These are phyloP conservation scores for Laburnicola sp. DNA, from an alignment of 2,329 filamentous ascomycete genomes.

Conservation along the genomic window DNA sequence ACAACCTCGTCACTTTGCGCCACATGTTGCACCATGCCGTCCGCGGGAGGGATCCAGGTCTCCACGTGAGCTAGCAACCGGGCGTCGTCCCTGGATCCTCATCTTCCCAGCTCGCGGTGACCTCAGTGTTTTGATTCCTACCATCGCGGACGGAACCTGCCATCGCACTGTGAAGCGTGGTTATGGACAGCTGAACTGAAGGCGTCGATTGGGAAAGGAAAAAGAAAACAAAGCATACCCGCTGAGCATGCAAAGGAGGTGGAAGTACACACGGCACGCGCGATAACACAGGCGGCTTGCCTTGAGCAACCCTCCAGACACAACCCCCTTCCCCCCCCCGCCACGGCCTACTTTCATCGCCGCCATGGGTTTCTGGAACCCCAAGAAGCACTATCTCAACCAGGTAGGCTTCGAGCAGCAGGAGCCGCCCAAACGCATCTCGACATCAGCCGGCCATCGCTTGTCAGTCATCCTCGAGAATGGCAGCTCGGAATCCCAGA, in stretches of 20 bases:
- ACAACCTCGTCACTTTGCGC: slow-evolving; percentile 1
- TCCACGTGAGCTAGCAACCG: slow-evolving; percentile 10
- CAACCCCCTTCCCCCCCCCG: neutral
- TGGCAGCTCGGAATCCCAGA: slow-evolving; percentile 18
- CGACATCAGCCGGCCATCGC: slow-evolving; percentile 47
- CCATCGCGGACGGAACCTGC: neutral
- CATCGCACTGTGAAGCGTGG: neutral
- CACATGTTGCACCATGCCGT: slow-evolving; percentile 10
- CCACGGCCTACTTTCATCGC: neutral
- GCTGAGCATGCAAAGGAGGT: slow-evolving; percentile 16
- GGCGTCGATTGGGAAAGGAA: neutral
- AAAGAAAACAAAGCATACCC: neutral
- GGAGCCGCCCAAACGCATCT: slow-evolving; percentile 44
- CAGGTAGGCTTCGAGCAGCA: slow-evolving; percentile 31
- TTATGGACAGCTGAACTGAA: slow-evolving; percentile 1
- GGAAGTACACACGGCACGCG: slow-evolving; percentile 3
- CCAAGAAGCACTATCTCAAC: slow-evolving; percentile 28
- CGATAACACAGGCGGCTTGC: slow-evolving; percentile 10
- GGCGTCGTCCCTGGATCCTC: neutral
- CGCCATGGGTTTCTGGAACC: slow-evolving; percentile 32
- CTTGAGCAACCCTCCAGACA: slow-evolving; percentile 1
- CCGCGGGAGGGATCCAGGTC: slow-evolving; percentile 2
- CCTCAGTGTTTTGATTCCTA: neutral
- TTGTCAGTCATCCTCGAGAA: slow-evolving; percentile 48
- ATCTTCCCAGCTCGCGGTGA: neutral